A percentile compares a stretch with the other conserved stretches of the same genome.
These are phyloP conservation scores for Flaveria linearis DNA, from an alignment of 129 eudicot species.

Conservation along the genomic window DNA sequence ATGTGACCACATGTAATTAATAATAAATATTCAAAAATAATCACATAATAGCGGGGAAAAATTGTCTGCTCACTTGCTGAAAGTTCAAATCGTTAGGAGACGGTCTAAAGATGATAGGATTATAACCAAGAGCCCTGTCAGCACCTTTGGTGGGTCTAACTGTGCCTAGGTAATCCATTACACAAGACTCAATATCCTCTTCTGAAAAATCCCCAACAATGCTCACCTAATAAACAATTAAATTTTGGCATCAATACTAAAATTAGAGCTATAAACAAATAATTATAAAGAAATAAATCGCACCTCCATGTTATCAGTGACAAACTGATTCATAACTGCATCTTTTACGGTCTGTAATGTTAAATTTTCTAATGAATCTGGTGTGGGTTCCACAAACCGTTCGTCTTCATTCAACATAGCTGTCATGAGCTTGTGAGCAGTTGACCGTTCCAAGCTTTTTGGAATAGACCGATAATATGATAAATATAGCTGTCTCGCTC, in stretches of 20 bases:
- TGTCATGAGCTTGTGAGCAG: conserved; percentile 93
- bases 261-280: not conserved
- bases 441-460: conserved; percentile 96
- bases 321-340: conserved; percentile 95
- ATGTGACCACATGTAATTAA: conserved; percentile 11
- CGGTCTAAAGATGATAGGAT: conserved; percentile 65
- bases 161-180: conserved; percentile 94
- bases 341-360: conserved; percentile 78
- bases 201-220: conserved; percentile 93
- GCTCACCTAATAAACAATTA: conserved; percentile 60
- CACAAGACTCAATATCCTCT: conserved; percentile 87
- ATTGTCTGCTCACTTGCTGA: conserved; percentile 65
- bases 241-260: not conserved
- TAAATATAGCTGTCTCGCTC: conserved; percentile 92
- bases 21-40: not conserved
- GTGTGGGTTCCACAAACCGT: conserved; percentile 99
- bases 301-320: conserved; percentile 96
- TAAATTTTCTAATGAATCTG: conserved; percentile 73
- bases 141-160: conserved; percentile 58
- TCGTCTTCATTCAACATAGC: conserved; percentile 98
- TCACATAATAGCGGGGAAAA: not conserved
- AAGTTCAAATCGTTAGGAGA: conserved; percentile 68
- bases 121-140: conserved; percentile 54
- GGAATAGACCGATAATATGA: conserved; percentile 97
- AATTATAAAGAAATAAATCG: not conserved